phyloP scores from a whole-genome alignment of 768 basidiomycete species.

The Mycena maculata region DNA sequence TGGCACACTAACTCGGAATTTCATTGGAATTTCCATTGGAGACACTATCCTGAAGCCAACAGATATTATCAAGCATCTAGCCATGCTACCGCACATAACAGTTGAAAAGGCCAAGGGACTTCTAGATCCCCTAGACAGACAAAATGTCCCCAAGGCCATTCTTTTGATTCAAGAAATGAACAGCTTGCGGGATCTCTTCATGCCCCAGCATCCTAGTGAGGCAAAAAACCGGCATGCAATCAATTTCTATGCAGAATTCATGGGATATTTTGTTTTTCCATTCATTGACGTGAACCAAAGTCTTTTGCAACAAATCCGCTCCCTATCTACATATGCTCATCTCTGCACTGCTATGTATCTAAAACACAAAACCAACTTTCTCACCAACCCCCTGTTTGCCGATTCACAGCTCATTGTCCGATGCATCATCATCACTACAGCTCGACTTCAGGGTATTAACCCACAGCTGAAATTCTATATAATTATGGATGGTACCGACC shows the following conservation, averaged over 20 bases:
- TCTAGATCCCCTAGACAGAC: constrained; percentile 35
- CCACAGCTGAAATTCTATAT: constrained; percentile 32
- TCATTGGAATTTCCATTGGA: constrained; percentile 32
- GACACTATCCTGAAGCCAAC: constrained; percentile 20
- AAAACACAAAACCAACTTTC: constrained; percentile 27
- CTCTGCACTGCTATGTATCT: constrained; percentile 34
- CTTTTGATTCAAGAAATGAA: constrained; percentile 27
- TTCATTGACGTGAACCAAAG: constrained; percentile 34
- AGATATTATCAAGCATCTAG: constrained; percentile 23
- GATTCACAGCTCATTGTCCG: constrained; percentile 44
- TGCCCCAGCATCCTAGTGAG: constrained; percentile 7
- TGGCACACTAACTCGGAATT: constrained; percentile 39
- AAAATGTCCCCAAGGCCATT: constrained; percentile 41
- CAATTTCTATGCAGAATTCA: constrained; percentile 26
- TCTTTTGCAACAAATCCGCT: constrained; percentile 37
- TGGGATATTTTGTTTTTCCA: constrained; percentile 30
- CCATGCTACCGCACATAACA: constrained; percentile 7
- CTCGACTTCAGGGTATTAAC: constrained; percentile 37
- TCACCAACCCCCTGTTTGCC: constrained; percentile 39
- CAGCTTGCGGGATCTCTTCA: background rate
- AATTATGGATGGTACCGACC: constrained; percentile 40
- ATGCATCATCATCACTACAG: constrained; percentile 39
- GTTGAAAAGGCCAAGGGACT: constrained; percentile 26
- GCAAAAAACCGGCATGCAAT: constrained; percentile 8
- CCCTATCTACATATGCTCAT: constrained; percentile 34